Percentiles rank a stretch among this genome's conserved stretches.
phyloP scores from a whole-genome alignment of 2,329 filamentous ascomycete genomes.

The Ilyonectria mors-panacis region DNA sequence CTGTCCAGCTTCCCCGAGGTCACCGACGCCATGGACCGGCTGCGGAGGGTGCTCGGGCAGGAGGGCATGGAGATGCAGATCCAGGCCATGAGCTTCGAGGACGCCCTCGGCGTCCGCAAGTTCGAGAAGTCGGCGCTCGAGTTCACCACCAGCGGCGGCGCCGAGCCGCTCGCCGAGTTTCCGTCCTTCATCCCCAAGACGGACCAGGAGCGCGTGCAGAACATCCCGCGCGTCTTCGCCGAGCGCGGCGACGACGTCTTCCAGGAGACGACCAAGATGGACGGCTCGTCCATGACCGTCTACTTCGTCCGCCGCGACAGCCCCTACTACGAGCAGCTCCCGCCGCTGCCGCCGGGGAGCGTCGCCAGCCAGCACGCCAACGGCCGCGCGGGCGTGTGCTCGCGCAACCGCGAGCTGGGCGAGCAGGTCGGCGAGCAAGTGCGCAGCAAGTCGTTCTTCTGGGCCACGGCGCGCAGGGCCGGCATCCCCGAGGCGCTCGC shows the following conservation, averaged over 20 bases:
- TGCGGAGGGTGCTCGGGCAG: neutral
- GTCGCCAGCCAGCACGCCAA: neutral
- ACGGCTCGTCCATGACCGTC: slow-evolving; percentile 56
- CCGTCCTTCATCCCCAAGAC: slow-evolving; percentile 41
- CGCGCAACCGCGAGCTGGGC: slow-evolving; percentile 40
- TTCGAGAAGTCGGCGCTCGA: slow-evolving; percentile 30
- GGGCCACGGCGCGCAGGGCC: slow-evolving; percentile 25
- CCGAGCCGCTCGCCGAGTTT: slow-evolving; percentile 33
- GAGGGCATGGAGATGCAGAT: slow-evolving; percentile 22
- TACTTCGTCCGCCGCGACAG: slow-evolving; percentile 53
- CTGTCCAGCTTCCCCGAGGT: slow-evolving; percentile 40
- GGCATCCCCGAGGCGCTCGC: slow-evolving; percentile 31
- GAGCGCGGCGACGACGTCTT: slow-evolving; percentile 44
- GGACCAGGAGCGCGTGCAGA: slow-evolving; percentile 46
- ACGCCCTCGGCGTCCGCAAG: slow-evolving; percentile 38
- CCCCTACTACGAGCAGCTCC: slow-evolving; percentile 36
- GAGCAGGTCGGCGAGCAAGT: slow-evolving; percentile 19
- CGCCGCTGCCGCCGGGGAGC: slow-evolving; percentile 15
- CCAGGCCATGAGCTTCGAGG: slow-evolving; percentile 38
- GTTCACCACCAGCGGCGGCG: neutral
- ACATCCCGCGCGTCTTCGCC: slow-evolving; percentile 37
- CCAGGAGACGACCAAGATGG: slow-evolving; percentile 58
- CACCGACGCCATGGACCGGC: neutral
- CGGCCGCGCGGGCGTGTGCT: slow-evolving; percentile 40
- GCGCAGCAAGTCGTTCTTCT: slow-evolving; percentile 36